Conservation (phyloP, 2,329 filamentous ascomycete species). For the Blastomyces gilchristii region DNA sequence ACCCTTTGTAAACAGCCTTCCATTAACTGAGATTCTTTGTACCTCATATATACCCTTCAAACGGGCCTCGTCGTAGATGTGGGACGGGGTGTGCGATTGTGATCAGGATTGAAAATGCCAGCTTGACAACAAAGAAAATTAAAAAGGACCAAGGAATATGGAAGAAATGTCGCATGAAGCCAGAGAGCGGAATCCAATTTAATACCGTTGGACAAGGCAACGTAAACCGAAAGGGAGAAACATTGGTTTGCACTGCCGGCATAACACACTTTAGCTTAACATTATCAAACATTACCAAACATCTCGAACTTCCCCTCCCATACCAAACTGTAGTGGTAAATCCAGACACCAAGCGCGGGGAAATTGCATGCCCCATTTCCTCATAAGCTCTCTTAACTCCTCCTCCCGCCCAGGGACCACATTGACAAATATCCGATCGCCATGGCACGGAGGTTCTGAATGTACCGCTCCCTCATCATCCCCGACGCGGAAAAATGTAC, state of each 20-base stretch:
- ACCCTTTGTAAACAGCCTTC: neutral
- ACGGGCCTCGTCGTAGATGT: neutral
- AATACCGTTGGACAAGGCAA: neutral
- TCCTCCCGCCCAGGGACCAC: conserved; percentile 27
- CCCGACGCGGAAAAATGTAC: conserved; percentile 6
- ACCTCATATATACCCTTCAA: neutral
- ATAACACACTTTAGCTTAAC: neutral
- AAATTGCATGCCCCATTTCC: conserved; percentile 25
- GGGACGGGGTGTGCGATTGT: neutral
- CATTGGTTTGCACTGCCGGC: neutral
- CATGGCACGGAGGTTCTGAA: conserved; percentile 9
- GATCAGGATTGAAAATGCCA: neutral
- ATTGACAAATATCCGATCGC: conserved; percentile 29
- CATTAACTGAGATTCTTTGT: neutral
- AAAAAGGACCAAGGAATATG: neutral
- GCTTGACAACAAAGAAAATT: neutral
- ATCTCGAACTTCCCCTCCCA: conserved; percentile 14
- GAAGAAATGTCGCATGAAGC: neutral
- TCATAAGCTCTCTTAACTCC: conserved; percentile 24
- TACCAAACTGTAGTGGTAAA: conserved; percentile 13
- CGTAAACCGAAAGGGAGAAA: neutral
- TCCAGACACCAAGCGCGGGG: conserved; percentile 20
- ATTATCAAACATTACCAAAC: conserved; percentile 2
- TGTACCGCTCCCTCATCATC: conserved; percentile 2
- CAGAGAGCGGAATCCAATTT: neutral